Conservation (phyloP, 495 filamentous ascomycete species). For the Xylaria castorea region DNA sequence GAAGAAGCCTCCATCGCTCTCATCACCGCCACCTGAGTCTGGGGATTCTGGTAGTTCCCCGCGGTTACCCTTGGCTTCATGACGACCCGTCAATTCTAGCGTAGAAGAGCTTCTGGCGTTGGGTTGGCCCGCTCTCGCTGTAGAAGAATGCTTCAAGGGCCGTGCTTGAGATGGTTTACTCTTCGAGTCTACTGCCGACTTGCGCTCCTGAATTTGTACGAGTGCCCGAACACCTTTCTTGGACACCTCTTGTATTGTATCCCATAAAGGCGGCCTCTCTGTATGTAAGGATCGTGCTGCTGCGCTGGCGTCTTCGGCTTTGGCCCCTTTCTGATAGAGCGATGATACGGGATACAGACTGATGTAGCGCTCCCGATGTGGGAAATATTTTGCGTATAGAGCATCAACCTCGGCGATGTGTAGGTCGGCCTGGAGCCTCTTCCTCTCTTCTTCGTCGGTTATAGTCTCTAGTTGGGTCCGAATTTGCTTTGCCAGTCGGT, state of each 20-base stretch:
- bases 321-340: slow-evolving; percentile 20
- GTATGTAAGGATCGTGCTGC: slow-evolving; percentile 46
- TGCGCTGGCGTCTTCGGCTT: slow-evolving; percentile 41
- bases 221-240: slow-evolving; percentile 54
- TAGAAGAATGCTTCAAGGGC: slow-evolving; percentile 21
- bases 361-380: slow-evolving; percentile 78
- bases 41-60: slow-evolving; percentile 17
- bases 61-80: slow-evolving; percentile 18
- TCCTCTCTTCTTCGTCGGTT: slow-evolving; percentile 55
- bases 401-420: slow-evolving; percentile 78
- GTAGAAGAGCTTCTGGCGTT: slow-evolving; percentile 27
- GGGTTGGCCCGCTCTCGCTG: slow-evolving; percentile 14
- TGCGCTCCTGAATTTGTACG: slow-evolving; percentile 36
- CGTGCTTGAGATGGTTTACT: slow-evolving; percentile 5
- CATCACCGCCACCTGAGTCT: slow-evolving; percentile 25
- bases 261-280: slow-evolving; percentile 69
- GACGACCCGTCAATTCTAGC: slow-evolving; percentile 15
- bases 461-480: slow-evolving; percentile 59
- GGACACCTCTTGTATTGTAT: slow-evolving; percentile 70
- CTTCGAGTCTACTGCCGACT: slow-evolving; percentile 21
- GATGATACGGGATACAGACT: slow-evolving; percentile 69
- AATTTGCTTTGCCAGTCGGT: slow-evolving; percentile 69
- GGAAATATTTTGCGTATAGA: slow-evolving; percentile 86
- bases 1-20: slow-evolving; percentile 45
- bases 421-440: slow-evolving; percentile 62